These are phyloP conservation scores for Thecamonas trahens DNA, from an alignment of 78 protist genomes.

Conservation along the genomic window DNA sequence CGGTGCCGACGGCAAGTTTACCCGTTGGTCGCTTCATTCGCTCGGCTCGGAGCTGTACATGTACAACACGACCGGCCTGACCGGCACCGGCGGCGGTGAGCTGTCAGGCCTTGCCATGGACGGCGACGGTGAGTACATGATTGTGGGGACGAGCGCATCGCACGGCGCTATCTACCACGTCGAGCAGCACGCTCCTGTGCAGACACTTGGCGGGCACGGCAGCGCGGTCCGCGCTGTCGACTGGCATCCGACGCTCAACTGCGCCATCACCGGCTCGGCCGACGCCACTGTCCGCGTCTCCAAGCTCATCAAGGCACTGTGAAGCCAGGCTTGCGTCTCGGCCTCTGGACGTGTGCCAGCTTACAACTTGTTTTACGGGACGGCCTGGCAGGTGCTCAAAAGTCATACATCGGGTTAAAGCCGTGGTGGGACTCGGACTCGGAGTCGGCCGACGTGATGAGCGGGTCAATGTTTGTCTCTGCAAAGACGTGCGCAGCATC, in stretches of 20 bases:
- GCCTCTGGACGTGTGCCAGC: too few relatives aligned
- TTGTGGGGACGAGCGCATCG: neutral
- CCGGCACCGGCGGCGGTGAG: neutral
- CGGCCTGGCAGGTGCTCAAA: too few relatives aligned
- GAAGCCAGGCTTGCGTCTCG: too few relatives aligned
- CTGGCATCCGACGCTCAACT: neutral
- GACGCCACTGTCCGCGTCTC: neutral
- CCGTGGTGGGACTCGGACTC: too few relatives aligned
- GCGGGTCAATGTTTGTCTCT: too few relatives aligned
- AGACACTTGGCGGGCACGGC: neutral
- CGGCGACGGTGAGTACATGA: neutral
- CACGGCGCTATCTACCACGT: neutral
- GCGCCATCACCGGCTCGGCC: neutral
- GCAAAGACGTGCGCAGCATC: too few relatives aligned
- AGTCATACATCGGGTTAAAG: too few relatives aligned
- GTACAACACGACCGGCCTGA: neutral
- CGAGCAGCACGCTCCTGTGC: neutral
- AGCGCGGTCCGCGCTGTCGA: neutral
- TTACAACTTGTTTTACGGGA: too few relatives aligned
- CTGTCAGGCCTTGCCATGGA: neutral
- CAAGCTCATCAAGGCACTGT: too few relatives aligned
- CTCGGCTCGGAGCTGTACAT: neutral
- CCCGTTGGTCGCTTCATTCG: neutral
- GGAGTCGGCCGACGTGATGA: too few relatives aligned
- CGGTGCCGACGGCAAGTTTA: neutral